These are phyloP conservation scores for Solanum ahanhuiri DNA, from an alignment of 257 asterid species.

Conservation along the genomic window DNA sequence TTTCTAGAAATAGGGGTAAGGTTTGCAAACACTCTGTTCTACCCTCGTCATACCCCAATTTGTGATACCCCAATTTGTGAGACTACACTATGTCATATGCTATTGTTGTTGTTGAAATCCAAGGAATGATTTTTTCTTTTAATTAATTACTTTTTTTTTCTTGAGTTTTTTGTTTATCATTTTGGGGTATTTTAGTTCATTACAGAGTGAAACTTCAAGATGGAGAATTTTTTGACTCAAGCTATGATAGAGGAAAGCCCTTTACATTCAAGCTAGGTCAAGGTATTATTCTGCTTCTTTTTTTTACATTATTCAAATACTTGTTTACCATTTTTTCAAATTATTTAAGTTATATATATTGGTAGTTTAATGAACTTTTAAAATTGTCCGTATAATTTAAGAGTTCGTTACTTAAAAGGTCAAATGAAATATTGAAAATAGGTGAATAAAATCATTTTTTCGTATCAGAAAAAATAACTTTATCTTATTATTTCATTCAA, in stretches of 20 bases:
- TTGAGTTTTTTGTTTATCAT: background rate
- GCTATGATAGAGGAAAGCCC: conserved; percentile 33
- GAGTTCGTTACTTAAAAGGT: background rate
- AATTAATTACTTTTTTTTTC: background rate
- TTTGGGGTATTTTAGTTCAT: conserved; percentile 35
- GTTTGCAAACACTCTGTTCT: accelerated
- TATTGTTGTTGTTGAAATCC: conserved; percentile 12
- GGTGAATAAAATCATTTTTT: background rate
- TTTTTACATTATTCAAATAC: background rate
- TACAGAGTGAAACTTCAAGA: conserved; percentile 34
- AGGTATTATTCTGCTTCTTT: conserved; percentile 5
- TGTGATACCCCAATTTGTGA: background rate
- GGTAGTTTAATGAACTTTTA: background rate
- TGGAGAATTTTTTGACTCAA: conserved; percentile 35
- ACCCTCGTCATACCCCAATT: accelerated
- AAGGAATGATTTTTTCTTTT: background rate
- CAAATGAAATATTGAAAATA: background rate
- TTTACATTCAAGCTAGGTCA: conserved; percentile 56
- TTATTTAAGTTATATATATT: background rate
- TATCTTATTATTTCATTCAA: background rate
- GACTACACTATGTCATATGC: accelerated
- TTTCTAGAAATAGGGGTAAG: background rate
- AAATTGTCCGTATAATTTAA: background rate
- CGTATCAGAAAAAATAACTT: background rate
- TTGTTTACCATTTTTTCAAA: background rate